Evolutionary conservation across 1,284 basidiomycete genomes (phyloP).

Genomic region (Pyrrhoderma noxium): DNA sequence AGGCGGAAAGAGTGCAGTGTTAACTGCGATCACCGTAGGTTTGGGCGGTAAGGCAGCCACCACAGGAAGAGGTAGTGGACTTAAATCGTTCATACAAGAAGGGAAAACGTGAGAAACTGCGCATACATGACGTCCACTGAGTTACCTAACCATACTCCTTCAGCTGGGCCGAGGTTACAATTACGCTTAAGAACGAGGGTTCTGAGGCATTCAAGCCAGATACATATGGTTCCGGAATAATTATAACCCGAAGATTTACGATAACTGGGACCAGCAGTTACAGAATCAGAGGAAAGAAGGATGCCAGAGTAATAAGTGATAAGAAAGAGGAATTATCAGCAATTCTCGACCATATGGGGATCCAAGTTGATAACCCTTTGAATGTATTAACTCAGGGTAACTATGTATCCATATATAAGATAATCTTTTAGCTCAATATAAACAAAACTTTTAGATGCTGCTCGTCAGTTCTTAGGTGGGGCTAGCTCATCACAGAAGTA

Average conservation of each 20-base stretch:
- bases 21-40: slow-evolving; percentile 90
- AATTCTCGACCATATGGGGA: slow-evolving; percentile 91
- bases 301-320: slow-evolving; percentile 62
- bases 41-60: slow-evolving; percentile 87
- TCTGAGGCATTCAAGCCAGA: slow-evolving; percentile 82
- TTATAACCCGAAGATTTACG: slow-evolving; percentile 78
- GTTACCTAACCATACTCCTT: not conserved
- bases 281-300: slow-evolving; percentile 70
- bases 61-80: slow-evolving; percentile 82
- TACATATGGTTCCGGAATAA: slow-evolving; percentile 78
- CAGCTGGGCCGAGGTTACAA: slow-evolving; percentile 71
- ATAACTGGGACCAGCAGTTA: slow-evolving; percentile 71
- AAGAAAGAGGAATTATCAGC: slow-evolving; percentile 82
- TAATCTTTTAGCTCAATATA: slow-evolving; percentile 4
- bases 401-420: too few relatives aligned
- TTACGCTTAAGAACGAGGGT: slow-evolving; percentile 83
- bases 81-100: slow-evolving; percentile 87
- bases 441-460: slow-evolving; percentile 30
- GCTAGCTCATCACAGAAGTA: slow-evolving; percentile 88
- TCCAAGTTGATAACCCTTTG: slow-evolving; percentile 96
- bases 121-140: not conserved
- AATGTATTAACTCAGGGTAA: slow-evolving; percentile 88
- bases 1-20: slow-evolving; percentile 94
- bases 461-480: slow-evolving; percentile 79
- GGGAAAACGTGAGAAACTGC: slow-evolving; percentile 59